Base-by-base conservation (phyloP, 2,329 filamentous ascomycete genomes). In the Cytospora chrysosperma region DNA sequence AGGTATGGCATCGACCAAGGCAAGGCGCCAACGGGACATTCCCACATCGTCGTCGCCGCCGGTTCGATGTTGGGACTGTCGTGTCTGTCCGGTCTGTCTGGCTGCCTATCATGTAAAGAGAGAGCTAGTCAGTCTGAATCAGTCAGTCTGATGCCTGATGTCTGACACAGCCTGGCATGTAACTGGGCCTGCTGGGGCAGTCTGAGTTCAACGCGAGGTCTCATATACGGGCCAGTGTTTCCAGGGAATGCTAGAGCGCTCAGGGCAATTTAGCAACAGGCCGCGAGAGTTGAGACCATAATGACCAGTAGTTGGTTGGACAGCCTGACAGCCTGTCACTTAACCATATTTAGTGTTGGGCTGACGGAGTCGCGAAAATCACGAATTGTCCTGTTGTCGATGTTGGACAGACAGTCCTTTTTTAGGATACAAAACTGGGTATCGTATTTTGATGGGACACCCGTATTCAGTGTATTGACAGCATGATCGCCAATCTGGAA, bases 401-500 rank as follows among this genome's bases (percentile, higher is more conserved):
- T 17, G 43, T 30, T 30, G 28, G 17, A 32, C 56, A 19, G n/a
- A 17, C 37, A 32, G 21, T 19, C 47, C n/a, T 32, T 32, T 26
- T 52, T 19, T 24, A 55, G 26, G n/a, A 55, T 21, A 55, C 27
- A 55, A 55, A 32, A 32, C 9, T 55, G 28, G 52, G 15, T n/a
- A 37, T 26, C 32, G n/a, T 13, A 34, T 34, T 32, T 34, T 21
- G n/a, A 21, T 21, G 28, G 37, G 26, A 55, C 37, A 54, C 34
- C 50, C 34, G 26, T 37, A 21, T 30, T 34, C 10, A 32, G 8
- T 32, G 12, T 21, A n/a, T 21, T 43, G 19, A 54, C 57, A 47
- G 62, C 58, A 62, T 58, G 49, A 55, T 62, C 27, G 43, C 63
- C 54, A 62, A 62, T 64, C 58, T 58, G 55, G 47, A 12, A 30